Conservation (phyloP, 2,329 filamentous ascomycete genomes). For the Xylaria sp. region DNA sequence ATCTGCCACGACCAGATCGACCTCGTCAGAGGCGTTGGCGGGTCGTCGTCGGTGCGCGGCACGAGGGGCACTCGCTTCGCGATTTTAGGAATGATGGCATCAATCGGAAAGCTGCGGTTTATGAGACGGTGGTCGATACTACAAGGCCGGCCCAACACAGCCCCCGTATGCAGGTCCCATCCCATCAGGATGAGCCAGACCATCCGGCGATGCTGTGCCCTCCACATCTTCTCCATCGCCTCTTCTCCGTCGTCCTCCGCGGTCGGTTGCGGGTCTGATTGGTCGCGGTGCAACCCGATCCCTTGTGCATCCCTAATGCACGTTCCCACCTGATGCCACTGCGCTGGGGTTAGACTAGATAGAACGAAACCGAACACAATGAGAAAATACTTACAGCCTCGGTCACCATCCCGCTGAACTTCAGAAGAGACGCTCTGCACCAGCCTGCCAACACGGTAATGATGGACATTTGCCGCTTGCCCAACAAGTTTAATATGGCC, state of each 20-base stretch:
- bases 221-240: slow-evolving; percentile 67
- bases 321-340: slow-evolving; percentile 67
- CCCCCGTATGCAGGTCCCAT: slow-evolving; percentile 66
- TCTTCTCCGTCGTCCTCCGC: slow-evolving; percentile 58
- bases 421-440: slow-evolving; percentile 65
- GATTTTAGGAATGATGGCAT: slow-evolving; percentile 60
- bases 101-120: slow-evolving; percentile 62
- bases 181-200: slow-evolving; percentile 65
- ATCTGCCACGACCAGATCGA: slow-evolving; percentile 62
- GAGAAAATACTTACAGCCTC: slow-evolving; percentile 66
- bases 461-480: slow-evolving; percentile 66
- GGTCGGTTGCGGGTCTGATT: slow-evolving; percentile 60
- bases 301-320: slow-evolving; percentile 71
- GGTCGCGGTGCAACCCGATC: slow-evolving; percentile 67
- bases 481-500: slow-evolving; percentile 63
- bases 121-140: slow-evolving; percentile 62
- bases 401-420: slow-evolving; percentile 67
- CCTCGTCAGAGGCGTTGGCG: slow-evolving; percentile 66
- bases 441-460: slow-evolving; percentile 68
- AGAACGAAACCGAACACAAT: not conserved
- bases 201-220: slow-evolving; percentile 64
- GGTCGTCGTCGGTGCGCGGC: slow-evolving; percentile 60
- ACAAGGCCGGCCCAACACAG: slow-evolving; percentile 65
- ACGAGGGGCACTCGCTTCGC: slow-evolving; percentile 60
- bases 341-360: slow-evolving; percentile 30